Percentiles rank a stretch among this genome's conserved stretches.
These are phyloP conservation scores for Neckera pumila DNA, from an alignment of 225 moss, liverwort and hornwort genomes.

Conservation along the genomic window DNA sequence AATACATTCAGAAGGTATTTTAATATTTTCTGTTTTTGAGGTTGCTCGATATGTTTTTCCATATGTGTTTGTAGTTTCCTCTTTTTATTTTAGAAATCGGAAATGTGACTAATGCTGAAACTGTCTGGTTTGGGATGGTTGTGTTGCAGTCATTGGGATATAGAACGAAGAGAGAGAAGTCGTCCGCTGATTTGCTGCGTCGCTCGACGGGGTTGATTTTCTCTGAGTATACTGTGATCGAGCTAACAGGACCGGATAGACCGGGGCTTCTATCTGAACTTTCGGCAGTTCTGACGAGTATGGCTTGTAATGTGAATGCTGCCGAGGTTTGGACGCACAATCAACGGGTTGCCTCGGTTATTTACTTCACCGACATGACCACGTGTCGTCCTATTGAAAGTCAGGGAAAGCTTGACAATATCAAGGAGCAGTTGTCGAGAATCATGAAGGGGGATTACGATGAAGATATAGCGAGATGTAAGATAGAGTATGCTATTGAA, in stretches of 20 bases:
- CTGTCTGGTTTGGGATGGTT: neutral
- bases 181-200: constrained; percentile 20
- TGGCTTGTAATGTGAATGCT: constrained; percentile 43
- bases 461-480: constrained; percentile 9
- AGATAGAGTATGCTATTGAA: constrained; percentile 27
- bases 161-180: constrained; percentile 25
- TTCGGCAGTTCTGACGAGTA: constrained; percentile 31
- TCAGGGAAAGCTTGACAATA: constrained; percentile 1
- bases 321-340: constrained; percentile 61
- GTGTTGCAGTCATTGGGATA: constrained; percentile 24
- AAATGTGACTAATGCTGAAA: neutral
- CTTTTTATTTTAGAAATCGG: rapidly evolving
- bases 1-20: constrained; percentile 28
- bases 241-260: constrained; percentile 41
- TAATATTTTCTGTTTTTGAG: too few species aligned
- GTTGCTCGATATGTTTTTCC: too few species aligned
- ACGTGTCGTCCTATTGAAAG: constrained; percentile 15
- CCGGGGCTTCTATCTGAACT: constrained; percentile 35
- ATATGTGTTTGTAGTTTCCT: too few species aligned
- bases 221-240: constrained; percentile 34
- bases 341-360: constrained; percentile 30
- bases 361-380: constrained; percentile 36
- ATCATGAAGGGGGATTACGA: constrained; percentile 36
- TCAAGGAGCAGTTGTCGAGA: constrained; percentile 20
- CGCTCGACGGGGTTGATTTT: constrained; percentile 4